Evolutionary conservation across 2,329 filamentous ascomycete species (phyloP).

Genomic region (Arthrocladium fulminans): DNA sequence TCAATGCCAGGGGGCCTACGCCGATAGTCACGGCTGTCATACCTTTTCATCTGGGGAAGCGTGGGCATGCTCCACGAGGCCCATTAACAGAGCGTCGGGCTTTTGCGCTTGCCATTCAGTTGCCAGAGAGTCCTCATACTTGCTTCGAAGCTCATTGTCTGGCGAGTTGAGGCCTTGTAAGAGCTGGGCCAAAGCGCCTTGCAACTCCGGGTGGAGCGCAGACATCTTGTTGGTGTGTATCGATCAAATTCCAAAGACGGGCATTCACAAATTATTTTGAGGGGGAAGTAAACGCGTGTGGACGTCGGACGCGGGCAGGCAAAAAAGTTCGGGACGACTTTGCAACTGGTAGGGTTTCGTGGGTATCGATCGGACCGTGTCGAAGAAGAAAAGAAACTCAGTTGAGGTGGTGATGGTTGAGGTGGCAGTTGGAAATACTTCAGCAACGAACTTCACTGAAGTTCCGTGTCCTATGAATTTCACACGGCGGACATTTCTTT

Average conservation of each 20-base stretch:
- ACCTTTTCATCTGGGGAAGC: constrained; percentile 65
- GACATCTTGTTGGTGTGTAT: constrained; percentile 53
- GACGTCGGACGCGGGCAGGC: neutral
- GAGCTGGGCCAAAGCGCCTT: constrained; percentile 75
- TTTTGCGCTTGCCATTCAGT: constrained; percentile 76
- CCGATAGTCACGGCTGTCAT: neutral
- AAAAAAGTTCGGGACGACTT: neutral
- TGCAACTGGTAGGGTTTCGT: neutral
- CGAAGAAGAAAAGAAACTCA: neutral
- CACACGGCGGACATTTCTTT: constrained; percentile 2
- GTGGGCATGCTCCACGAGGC: constrained; percentile 83
- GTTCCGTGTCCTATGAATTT: constrained; percentile 6
- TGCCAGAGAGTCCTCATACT: constrained; percentile 83
- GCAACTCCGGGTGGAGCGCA: constrained; percentile 72
- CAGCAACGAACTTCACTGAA: neutral
- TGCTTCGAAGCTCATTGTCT: constrained; percentile 75
- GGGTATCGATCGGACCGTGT: neutral
- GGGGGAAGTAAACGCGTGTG: constrained; percentile 1
- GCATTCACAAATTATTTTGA: constrained; percentile 1
- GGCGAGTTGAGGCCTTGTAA: constrained; percentile 79
- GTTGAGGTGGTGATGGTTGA: neutral
- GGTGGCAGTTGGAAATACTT: neutral
- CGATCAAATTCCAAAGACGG: neutral
- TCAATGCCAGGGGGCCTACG: constrained; percentile 11
- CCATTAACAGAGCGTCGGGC: constrained; percentile 86